Conservation (phyloP, 2,329 filamentous ascomycete genomes). For the Hypoxylon sp. region DNA sequence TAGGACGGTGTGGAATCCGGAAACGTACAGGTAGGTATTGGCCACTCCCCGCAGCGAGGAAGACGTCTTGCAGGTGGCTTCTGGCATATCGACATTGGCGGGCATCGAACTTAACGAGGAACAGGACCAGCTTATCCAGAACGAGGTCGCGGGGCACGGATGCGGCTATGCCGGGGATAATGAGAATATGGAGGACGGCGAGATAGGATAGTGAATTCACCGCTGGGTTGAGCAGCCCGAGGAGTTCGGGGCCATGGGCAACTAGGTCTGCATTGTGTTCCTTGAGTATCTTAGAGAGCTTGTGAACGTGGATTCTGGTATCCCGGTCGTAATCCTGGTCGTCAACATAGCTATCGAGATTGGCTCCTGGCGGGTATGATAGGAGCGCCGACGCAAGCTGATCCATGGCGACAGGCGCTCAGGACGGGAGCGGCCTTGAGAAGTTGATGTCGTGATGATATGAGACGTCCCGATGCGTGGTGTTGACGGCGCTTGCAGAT, state of each 20-base stretch:
- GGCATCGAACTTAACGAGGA: slow-evolving; percentile 65
- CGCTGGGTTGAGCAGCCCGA: slow-evolving; percentile 64
- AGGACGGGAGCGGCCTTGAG: slow-evolving; percentile 9
- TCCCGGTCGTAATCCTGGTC: slow-evolving; percentile 60
- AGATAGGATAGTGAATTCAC: slow-evolving; percentile 68
- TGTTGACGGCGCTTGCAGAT: background rate
- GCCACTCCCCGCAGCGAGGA: slow-evolving; percentile 59
- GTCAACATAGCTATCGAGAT: slow-evolving; percentile 42
- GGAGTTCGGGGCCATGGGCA: slow-evolving; percentile 56
- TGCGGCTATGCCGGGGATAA: slow-evolving; percentile 55
- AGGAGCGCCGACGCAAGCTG: slow-evolving; percentile 57
- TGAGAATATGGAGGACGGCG: slow-evolving; percentile 61
- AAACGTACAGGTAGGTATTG: slow-evolving; percentile 55
- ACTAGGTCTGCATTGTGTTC: slow-evolving; percentile 55
- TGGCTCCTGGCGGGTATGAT: slow-evolving; percentile 59
- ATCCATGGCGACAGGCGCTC: slow-evolving; percentile 55
- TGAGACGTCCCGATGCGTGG: background rate
- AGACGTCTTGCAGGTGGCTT: slow-evolving; percentile 59
- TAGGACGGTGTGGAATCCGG: background rate
- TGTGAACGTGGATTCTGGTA: slow-evolving; percentile 57
- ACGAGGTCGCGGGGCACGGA: slow-evolving; percentile 51
- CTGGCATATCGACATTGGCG: slow-evolving; percentile 69
- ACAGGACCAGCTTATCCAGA: slow-evolving; percentile 60
- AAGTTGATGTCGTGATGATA: slow-evolving; percentile 9
- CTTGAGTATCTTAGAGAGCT: slow-evolving; percentile 58